Percentiles rank a stretch among this genome's conserved stretches.
Conservation (phyloP, 75 land plant genomes). For the Picea sitchensis region DNA sequence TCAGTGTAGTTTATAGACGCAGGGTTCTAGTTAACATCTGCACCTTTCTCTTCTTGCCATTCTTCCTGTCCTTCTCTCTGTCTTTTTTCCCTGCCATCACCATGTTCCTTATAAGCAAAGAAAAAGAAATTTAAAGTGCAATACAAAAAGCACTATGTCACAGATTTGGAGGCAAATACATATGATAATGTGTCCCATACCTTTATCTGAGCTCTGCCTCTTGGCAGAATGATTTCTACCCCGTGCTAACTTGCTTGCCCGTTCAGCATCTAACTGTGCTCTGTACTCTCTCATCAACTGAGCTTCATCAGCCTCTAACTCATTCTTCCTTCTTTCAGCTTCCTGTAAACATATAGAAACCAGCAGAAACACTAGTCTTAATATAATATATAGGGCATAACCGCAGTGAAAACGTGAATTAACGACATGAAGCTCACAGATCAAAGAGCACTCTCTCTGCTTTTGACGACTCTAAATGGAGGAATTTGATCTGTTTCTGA, state of each 20-base stretch:
- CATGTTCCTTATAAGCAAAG: background rate
- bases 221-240: constrained; percentile 75
- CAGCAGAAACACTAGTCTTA: background rate
- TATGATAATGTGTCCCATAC: constrained; percentile 16
- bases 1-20: too few species aligned
- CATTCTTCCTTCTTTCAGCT: constrained; percentile 79
- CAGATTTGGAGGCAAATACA: background rate
- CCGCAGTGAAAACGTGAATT: background rate
- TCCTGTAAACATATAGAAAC: constrained; percentile 35
- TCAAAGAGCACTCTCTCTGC: background rate
- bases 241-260: constrained; percentile 80
- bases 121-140: background rate
- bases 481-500: too few species aligned
- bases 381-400: background rate
- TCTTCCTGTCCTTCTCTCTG: constrained; percentile 40
- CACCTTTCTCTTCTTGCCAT: constrained; percentile 66
- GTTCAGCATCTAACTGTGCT: constrained; percentile 97
- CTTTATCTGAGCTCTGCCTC: constrained; percentile 40
- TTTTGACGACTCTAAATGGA: background rate
- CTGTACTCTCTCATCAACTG: constrained; percentile 90
- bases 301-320: constrained; percentile 89
- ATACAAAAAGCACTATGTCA: background rate
- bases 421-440: background rate
- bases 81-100: constrained; percentile 49
- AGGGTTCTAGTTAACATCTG: too few species aligned